A percentile compares a stretch with the other conserved stretches of the same genome.
Conservation (phyloP, 768 basidiomycete species). For the Termitomyces sp. region DNA sequence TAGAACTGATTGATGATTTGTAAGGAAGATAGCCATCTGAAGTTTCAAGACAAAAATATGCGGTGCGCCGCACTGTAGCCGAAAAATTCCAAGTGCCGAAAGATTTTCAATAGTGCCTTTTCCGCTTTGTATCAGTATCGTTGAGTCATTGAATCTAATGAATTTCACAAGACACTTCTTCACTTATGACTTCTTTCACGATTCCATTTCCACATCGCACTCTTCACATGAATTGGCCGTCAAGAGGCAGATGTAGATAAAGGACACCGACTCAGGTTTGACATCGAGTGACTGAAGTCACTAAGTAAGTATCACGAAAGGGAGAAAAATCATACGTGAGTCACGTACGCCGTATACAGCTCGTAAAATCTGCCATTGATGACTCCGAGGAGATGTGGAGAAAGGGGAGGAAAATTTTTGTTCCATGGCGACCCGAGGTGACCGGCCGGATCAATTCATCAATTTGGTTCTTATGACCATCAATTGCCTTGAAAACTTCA, state of each 20-base stretch:
- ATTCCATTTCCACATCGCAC: not conserved
- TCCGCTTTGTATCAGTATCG: not conserved
- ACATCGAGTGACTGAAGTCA: not conserved
- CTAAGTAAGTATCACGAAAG: not conserved
- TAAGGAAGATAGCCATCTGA: not conserved
- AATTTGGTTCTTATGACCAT: not conserved
- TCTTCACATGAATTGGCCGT: not conserved
- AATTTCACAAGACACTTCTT: too few relatives aligned
- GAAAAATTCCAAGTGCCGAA: too few relatives aligned
- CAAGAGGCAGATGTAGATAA: not conserved
- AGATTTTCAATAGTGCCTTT: not conserved
- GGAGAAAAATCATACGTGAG: not conserved
- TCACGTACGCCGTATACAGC: not conserved
- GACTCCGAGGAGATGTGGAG: constrained; percentile 1
- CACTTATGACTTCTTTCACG: not conserved
- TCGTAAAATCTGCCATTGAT: not conserved
- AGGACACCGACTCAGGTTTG: not conserved
- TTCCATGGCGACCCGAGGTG: not conserved
- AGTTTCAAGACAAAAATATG: not conserved
- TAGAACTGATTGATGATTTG: not conserved
- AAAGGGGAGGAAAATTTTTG: not conserved
- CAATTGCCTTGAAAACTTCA: not conserved
- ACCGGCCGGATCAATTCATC: constrained; percentile 1
- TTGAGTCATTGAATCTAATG: not conserved
- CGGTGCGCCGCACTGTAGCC: too few relatives aligned